Evolutionary conservation across 2,329 filamentous ascomycete genomes (phyloP), one percentile per base, ranked within the genome.

Genomic region (Talaromyces sp.): DNA sequence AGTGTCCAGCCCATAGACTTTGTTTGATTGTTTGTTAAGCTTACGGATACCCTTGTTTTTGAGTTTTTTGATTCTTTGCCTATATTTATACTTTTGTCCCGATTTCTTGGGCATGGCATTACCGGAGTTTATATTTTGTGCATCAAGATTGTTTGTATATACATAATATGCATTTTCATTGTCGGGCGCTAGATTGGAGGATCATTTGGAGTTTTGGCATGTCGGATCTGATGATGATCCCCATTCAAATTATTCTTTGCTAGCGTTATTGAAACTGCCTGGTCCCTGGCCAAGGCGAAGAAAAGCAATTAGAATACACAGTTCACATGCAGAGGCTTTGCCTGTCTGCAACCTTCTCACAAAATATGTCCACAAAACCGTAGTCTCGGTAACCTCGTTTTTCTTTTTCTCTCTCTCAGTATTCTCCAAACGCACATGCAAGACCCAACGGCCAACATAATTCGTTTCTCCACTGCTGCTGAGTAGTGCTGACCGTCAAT

Each of bases 101-200:
- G 42, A 19, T 39, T 59, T 32, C 44, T 49, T 57, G n/a, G 30
- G 10, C 39, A 58, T 55, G 7, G 55, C 55, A 61, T 62, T 58
- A 52, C 4, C 9, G 60, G 60, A 55, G 55, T 61, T 57, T 19
- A 53, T 53, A 6, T 53, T 11, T 47, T 47, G 44, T 47, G n/a
- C n/a, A 47, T 47, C 42, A 47, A 47, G n/a, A 22, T 25, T 13
- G 22, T 13, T 9, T 47, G 44, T 47, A 25, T 19, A 25, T 47
- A 25, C 44, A 25, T 47, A 25, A 25, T 47, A 25, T 47, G 42
- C 42, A 44, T 44, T 44, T 19, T 44, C 19, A n/a, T 22, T 44
- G 17, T 22, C 8, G 9, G 17, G 7, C 17, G 42, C 17, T n/a
- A 22, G 19, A 47, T 15, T 25, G 44, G 44, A 47, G 44, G 44